Evolutionary conservation across 2,329 filamentous ascomycete species (phyloP), one percentile per base, ranked within the genome.

Genomic region (Colletotrichum sp.): DNA sequence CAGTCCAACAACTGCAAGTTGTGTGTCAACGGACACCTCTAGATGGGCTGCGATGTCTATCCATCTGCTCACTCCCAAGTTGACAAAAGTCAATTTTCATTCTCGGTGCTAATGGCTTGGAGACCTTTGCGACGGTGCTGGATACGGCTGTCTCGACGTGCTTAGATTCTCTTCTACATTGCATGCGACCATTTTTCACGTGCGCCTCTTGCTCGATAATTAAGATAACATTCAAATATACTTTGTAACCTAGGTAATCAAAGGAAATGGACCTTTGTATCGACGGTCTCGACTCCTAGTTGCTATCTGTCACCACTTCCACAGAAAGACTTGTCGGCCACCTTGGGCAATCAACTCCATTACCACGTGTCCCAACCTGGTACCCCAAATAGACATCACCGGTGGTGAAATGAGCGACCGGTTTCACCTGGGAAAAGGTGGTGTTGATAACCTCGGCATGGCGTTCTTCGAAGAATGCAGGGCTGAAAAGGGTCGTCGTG

Each of bases 291-390:
- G 2, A 7, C 29, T 8, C 29, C 29, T 31, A 31, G 5, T 31
- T 31, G 21, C 21, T 55, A 8, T 55, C 43, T 13, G 68, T 73
- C 9, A 84, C 81, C n/a, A 83, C 66, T 64, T 84, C 82, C 8
- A 79, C 80, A 76, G 78, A 80, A 75, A 85, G 69, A 78, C 86
- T 79, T 29, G 82, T 76, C 4, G 87, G 87, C 86, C 87, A 89
- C 36, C 73, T 77, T 4, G 86, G 77, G 75, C 81, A 74, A 77
- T 89, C 86, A 6, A 84, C 81, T 2, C 86, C 87, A 77, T 88
- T 89, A 21, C 82, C 82, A 77, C 87, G 80, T 11, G 86, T 87
- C 6, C 86, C 86, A 33, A 89, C 80, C 73, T 86, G 85, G 76
- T 83, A 88, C 38, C 79, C 79, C 69, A 86, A 77, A 65, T 83